phyloP scores from a whole-genome alignment of 371 early-diverging fungal genomes.

The Mortierella polycephala region DNA sequence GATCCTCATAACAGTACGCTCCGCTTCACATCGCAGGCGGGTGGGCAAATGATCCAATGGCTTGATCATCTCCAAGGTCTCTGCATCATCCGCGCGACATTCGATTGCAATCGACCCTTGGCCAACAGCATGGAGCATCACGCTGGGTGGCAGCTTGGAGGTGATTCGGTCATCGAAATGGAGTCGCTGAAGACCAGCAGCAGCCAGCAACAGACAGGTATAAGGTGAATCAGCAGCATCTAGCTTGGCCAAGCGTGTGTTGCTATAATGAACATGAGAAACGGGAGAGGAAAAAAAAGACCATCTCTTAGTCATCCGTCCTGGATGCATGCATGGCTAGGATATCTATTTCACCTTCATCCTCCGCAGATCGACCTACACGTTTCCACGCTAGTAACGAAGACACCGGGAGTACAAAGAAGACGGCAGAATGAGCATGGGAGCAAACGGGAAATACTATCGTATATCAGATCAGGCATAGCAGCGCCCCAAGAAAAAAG shows the following conservation, averaged over 20 bases:
- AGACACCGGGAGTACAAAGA: background rate
- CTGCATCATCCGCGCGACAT: conserved; percentile 76
- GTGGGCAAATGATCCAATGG: conserved; percentile 76
- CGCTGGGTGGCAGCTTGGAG: conserved; percentile 67
- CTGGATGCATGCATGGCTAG: too few relatives aligned
- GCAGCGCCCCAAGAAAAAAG: background rate
- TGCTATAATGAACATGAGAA: conserved; percentile 38
- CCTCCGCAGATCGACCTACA: conserved; percentile 20
- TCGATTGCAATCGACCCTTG: conserved; percentile 95
- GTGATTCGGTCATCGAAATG: conserved; percentile 79
- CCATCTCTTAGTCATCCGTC: background rate
- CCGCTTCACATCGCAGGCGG: conserved; percentile 77
- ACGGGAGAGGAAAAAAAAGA: background rate
- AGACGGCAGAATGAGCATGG: background rate
- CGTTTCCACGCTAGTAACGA: conserved; percentile 26
- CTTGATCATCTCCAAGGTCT: conserved; percentile 60
- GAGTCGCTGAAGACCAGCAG: conserved; percentile 86
- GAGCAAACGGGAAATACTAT: background rate
- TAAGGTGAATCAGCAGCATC: conserved; percentile 81
- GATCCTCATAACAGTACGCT: conserved; percentile 90
- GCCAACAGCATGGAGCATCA: conserved; percentile 91
- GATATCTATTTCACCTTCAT: too few relatives aligned
- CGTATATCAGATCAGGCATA: too few relatives aligned
- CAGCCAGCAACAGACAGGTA: conserved; percentile 88
- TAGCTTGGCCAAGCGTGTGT: conserved; percentile 92